Evolutionary conservation across 2,329 filamentous ascomycete genomes (phyloP), one percentile per base, ranked within the genome.

Genomic region (Cladosporium cucumerinum): DNA sequence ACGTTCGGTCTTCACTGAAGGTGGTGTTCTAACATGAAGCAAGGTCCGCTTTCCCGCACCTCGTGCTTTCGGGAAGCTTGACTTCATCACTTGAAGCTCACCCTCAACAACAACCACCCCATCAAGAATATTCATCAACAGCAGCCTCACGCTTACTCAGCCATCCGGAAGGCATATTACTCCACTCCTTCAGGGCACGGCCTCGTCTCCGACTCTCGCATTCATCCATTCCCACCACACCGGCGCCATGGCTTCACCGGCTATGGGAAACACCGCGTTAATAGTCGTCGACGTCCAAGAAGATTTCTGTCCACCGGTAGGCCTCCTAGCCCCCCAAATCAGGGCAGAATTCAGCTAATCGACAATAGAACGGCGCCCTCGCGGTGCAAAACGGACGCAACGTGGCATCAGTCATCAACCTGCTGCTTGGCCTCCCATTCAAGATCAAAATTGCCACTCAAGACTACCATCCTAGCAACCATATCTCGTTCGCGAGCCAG

Each of bases 401-500:
- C 68, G 88, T 96, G 66, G 84, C 89, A 10, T 82, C 87, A 2
- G 69, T 84, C 21, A 84, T 98, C 79, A 97, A 97, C 81, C 70
- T 79, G 57, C 87, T 98, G 54, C 86, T 98, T 64, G 70, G 78
- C 5, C 82, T 89, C 26, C 88, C 90, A 55, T 96, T 97, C 74
- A 78, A 81, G 46, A 76, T 90, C 72, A 91, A 89, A 70, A 81
- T 98, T 69, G 92, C 92, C 52, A 97, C 94, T n/a, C 89, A 92
- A 75, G 95, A 99, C 85, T 96, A 87, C 82, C 95, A 99, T 75
- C 95, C 95, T 0, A 70, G 72, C 2, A 79, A 89, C 73, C 94
- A 98, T 82, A 83, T 96, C 76, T 97, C 94, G 49, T 99, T 99
- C 78, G 92, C 93, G 14, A 80, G 83, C 30, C 96, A 93, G 78